Evolutionary conservation across 2,329 filamentous ascomycete genomes (phyloP).

Genomic region (Alternaria sp.): DNA sequence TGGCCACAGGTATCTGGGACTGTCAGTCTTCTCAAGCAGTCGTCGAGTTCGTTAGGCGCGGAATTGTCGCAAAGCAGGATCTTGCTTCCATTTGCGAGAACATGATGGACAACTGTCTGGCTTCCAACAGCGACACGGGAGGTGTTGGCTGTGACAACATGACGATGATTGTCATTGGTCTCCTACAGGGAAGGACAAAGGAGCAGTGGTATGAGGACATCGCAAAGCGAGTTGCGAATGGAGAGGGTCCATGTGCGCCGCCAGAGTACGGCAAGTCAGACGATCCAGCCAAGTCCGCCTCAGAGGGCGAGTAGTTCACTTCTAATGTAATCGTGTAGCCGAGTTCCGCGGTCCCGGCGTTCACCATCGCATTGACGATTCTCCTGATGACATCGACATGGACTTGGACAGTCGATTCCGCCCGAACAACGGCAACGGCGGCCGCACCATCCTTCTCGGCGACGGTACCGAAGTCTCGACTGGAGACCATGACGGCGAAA

Average conservation of each 20-base stretch:
- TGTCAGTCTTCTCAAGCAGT: conserved; percentile 98
- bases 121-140: conserved; percentile 96
- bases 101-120: conserved; percentile 99
- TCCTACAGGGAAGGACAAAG: conserved; percentile 90
- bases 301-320: conserved; percentile 45
- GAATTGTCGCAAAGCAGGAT: conserved; percentile 95
- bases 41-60: conserved; percentile 93
- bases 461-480: conserved; percentile 93
- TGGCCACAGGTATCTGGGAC: conserved; percentile 88
- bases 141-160: conserved; percentile 99
- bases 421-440: conserved; percentile 69
- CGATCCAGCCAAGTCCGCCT: conserved; percentile 49
- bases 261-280: conserved; percentile 96
- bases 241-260: conserved; percentile 96
- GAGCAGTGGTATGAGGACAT: conserved; percentile 99
- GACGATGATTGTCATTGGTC: conserved; percentile 92
- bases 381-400: conserved; percentile 71
- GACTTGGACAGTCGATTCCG: conserved; percentile 73
- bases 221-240: conserved; percentile 90
- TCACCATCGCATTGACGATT: conserved; percentile 61
- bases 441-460: conserved; percentile 91
- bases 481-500: conserved; percentile 87
- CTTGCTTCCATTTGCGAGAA: conserved; percentile 97
- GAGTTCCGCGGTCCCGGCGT: conserved; percentile 62
- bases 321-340: conserved; percentile 54